Percentiles rank a stretch among this genome's conserved stretches.
Conservation (phyloP, 306 rosid species). For the apple (Malus domestica) region DNA sequence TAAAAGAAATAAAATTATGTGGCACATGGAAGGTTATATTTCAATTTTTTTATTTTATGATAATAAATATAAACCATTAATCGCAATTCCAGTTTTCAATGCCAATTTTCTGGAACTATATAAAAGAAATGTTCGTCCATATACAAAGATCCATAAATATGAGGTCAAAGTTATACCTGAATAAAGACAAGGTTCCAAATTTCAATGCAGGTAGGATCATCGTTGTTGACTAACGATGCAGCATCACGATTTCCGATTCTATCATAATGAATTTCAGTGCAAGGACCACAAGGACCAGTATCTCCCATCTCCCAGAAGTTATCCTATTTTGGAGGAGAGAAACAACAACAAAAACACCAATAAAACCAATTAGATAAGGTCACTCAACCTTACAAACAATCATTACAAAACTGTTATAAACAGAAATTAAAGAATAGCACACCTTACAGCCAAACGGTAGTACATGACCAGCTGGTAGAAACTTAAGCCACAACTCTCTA, state of each 20-base stretch:
- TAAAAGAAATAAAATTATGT: background rate
- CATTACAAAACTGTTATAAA: background rate
- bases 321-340: slow-evolving; percentile 42
- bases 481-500: slow-evolving; percentile 74
- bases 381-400: background rate
- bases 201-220: slow-evolving; percentile 94
- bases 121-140: background rate
- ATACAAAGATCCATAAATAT: background rate
- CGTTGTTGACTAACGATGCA: slow-evolving; percentile 80
- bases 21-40: background rate
- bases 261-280: slow-evolving; percentile 95
- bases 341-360: background rate
- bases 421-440: slow-evolving; percentile 13
- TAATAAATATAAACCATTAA: background rate
- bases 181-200: slow-evolving; percentile 97
- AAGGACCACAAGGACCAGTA: slow-evolving; percentile 98
- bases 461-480: slow-evolving; percentile 74
- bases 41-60: background rate
- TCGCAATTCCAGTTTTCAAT: background rate
- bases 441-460: slow-evolving; percentile 95
- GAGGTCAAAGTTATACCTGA: slow-evolving; percentile 49
- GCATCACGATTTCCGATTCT: slow-evolving; percentile 95
- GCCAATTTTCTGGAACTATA: background rate
- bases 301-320: slow-evolving; percentile 99
- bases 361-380: background rate